phyloP scores from a whole-genome alignment of 768 basidiomycete genomes.

The Rickenella mellea region DNA sequence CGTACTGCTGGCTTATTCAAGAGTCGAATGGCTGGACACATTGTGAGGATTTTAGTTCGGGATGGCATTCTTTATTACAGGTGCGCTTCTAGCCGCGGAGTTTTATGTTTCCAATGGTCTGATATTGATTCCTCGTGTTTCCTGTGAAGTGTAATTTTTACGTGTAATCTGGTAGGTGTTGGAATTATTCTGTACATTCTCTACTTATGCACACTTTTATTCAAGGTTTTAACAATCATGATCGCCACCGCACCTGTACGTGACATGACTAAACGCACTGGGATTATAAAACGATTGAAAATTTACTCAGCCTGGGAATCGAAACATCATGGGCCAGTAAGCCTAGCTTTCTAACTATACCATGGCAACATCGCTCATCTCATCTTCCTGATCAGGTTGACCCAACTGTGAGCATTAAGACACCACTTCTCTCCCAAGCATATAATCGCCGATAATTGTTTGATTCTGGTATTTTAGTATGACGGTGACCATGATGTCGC shows the following conservation, averaged over 20 bases:
- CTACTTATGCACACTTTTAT: neutral
- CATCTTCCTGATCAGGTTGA: neutral
- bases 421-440: no score
- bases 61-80: slow-evolving; percentile 28
- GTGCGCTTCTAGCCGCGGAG: slow-evolving; percentile 6
- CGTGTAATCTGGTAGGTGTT: neutral
- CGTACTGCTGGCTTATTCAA: slow-evolving; percentile 19
- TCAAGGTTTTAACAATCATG: slow-evolving; percentile 25
- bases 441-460: neutral
- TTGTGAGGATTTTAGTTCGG: slow-evolving; percentile 17
- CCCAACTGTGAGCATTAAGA: neutral
- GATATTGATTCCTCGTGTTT: neutral
- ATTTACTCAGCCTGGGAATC: slow-evolving; percentile 11
- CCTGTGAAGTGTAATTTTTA: neutral
- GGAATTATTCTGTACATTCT: neutral
- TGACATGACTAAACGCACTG: neutral
- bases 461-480: slow-evolving; percentile 5
- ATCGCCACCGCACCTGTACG: slow-evolving; percentile 17
- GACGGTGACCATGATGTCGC: slow-evolving; percentile 58
- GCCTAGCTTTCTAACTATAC: slow-evolving; percentile 3
- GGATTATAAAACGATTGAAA: neutral
- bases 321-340: slow-evolving; percentile 29
- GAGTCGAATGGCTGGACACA: slow-evolving; percentile 10
- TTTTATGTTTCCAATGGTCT: neutral
- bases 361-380: neutral